phyloP scores from a whole-genome alignment of 441 rosid genomes.

The Sinapis alba region DNA sequence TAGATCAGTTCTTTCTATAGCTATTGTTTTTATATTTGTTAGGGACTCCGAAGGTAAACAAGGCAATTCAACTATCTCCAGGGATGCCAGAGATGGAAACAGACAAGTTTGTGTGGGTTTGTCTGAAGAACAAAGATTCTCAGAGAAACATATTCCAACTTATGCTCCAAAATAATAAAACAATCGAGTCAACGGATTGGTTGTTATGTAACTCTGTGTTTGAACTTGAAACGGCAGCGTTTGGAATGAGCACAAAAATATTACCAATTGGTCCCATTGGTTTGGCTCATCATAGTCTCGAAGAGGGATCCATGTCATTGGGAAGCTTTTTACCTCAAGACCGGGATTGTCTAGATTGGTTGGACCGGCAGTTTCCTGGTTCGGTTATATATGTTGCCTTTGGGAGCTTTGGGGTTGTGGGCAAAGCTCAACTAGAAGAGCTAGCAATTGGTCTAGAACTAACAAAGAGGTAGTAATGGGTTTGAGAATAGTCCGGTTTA shows the following conservation, averaged over 20 bases:
- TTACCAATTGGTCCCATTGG: slow-evolving; percentile 53
- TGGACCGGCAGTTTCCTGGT: slow-evolving; percentile 48
- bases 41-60: slow-evolving; percentile 46
- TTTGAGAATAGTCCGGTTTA: neutral
- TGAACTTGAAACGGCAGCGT: slow-evolving; percentile 57
- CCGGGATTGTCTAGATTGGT: slow-evolving; percentile 56
- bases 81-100: slow-evolving; percentile 55
- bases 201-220: slow-evolving; percentile 53
- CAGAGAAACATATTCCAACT: slow-evolving; percentile 46
- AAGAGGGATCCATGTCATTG: slow-evolving; percentile 13
- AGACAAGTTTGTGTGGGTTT: slow-evolving; percentile 50
- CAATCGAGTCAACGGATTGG: slow-evolving; percentile 46
- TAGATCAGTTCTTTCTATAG: neutral
- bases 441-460: slow-evolving; percentile 60
- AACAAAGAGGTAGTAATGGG: neutral
- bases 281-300: slow-evolving; percentile 28
- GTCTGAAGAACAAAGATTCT: slow-evolving; percentile 42
- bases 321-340: slow-evolving; percentile 60
- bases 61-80: slow-evolving; percentile 41
- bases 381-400: slow-evolving; percentile 73
- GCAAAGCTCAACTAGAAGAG: slow-evolving; percentile 51
- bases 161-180: slow-evolving; percentile 39
- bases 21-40: neutral
- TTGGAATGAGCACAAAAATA: slow-evolving; percentile 33
- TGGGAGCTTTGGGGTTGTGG: slow-evolving; percentile 51